Conservation (phyloP, 495 filamentous ascomycete species). For the Chaetomidium leptoderma region DNA sequence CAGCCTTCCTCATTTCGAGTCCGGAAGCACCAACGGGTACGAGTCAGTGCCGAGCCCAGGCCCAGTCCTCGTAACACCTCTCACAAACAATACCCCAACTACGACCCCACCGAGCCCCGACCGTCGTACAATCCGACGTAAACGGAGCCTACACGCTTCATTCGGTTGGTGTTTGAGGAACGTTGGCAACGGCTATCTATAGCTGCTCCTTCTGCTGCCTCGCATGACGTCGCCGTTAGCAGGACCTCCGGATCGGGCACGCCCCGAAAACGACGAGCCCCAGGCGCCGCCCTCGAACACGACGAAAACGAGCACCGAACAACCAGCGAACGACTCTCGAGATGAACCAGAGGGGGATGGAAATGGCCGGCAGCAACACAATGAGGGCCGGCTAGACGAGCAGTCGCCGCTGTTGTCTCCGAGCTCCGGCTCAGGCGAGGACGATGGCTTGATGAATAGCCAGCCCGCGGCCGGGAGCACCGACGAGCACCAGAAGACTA, state of each 20-base stretch:
- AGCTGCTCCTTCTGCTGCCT: constrained; percentile 16
- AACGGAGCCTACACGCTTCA: neutral
- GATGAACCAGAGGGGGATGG: constrained; percentile 17
- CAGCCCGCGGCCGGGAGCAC: constrained; percentile 31
- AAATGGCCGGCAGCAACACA: constrained; percentile 4
- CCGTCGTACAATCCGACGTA: neutral
- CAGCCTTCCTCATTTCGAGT: neutral
- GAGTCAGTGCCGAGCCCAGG: constrained; percentile 5
- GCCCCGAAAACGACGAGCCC: constrained; percentile 26
- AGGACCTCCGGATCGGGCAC: constrained; percentile 26
- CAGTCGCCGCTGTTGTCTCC: constrained; percentile 56
- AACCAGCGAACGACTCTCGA: constrained; percentile 7
- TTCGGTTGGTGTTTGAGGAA: constrained; percentile 5
- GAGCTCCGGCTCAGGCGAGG: constrained; percentile 33
- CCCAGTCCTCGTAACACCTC: neutral
- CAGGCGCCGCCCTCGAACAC: constrained; percentile 13
- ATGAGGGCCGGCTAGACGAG: constrained; percentile 44
- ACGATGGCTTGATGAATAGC: constrained; percentile 38
- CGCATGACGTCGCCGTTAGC: constrained; percentile 40
- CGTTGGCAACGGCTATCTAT: constrained; percentile 4
- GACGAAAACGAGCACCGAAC: constrained; percentile 12
- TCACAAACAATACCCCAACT: too few relatives aligned
- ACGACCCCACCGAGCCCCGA: neutral
- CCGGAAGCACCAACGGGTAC: neutral
- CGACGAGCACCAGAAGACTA: constrained; percentile 55